Evolutionary conservation across 176 grass and related monocot species (phyloP), one percentile per base, ranked within the genome.

Genomic region (Calamus simplicifolius): DNA sequence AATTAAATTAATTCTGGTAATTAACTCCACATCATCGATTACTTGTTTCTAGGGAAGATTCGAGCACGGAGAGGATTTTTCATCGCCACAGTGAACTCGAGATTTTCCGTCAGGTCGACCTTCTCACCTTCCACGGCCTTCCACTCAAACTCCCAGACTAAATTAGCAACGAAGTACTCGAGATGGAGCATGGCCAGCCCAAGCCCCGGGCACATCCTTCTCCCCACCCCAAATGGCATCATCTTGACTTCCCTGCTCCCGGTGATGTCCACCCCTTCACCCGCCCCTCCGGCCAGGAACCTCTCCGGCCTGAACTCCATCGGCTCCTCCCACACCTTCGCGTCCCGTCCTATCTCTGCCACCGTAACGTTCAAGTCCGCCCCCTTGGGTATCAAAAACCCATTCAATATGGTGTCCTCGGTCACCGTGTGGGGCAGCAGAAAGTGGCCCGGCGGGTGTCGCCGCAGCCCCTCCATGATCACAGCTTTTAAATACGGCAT

Each of bases 191-290:
- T 62, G 5, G 74, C 84, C 12, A 79, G 15, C 14, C 27, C 18
- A 59, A 79, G 60, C 0, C 76, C 83, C 0, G 88, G 88, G 67
- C 88, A 92, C 64, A 82, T 74, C 31, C 88, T 29, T n/a, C 88
- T 54, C n/a, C 88, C 88, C 0, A 56, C 83, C 25, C 88, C 83
- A 10, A 92, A 92, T 1, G 88, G 80, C 73, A 87, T 92, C 88
- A 92, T 92, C 73, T 72, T 87, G 30, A 87, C 87, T 73, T 84
- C 76, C 58, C 60, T 67, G 23, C 76, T 87, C 13, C 72, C 80
- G 0, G 57, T 85, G 14, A 90, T 16, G 54, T 85, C 75, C 63
- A 85, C 78, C 27, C 10, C 60, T 19, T 56, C 66, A 4, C 67
- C 72, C 61, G 80, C 72, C 3, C 79, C 87, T 2, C 72, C 77